Percentiles rank a stretch among this genome's conserved stretches.
phyloP scores from a whole-genome alignment of 352 stramenopile genomes.

The Lagenidium giganteum region DNA sequence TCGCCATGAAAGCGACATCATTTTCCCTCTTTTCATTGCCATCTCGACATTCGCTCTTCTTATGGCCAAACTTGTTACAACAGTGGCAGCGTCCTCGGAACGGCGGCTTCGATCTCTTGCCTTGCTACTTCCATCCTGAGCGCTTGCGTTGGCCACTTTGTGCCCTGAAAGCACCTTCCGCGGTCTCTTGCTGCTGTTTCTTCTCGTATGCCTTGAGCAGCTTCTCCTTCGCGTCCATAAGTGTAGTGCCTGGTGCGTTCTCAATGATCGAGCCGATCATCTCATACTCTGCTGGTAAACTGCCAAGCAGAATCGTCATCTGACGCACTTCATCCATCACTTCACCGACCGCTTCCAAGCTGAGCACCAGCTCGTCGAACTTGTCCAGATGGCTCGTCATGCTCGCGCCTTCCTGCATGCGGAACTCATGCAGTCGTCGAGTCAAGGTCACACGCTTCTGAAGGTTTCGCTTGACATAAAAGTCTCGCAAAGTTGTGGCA shows the following conservation, averaged over 20 bases:
- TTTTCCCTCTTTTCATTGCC: slow-evolving; percentile 2
- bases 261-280: slow-evolving; percentile 8
- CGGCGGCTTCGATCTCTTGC: not conserved
- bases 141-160: not conserved
- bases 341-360: too few relatives aligned
- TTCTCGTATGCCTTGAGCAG: slow-evolving; percentile 17
- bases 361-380: too few relatives aligned
- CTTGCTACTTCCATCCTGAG: not conserved
- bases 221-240: slow-evolving; percentile 23
- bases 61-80: slow-evolving; percentile 5
- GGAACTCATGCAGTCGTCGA: not conserved
- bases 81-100: not conserved
- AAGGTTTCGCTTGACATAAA: slow-evolving; percentile 1
- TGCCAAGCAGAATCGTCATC: not conserved
- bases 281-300: not conserved
- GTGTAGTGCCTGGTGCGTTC: slow-evolving; percentile 7
- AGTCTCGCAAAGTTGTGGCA: not conserved
- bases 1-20: slow-evolving; percentile 2
- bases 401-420: too few relatives aligned
- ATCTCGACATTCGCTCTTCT: not conserved
- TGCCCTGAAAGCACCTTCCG: slow-evolving; percentile 6
- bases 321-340: not conserved
- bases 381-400: too few relatives aligned
- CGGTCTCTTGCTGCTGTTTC: not conserved
- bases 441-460: slow-evolving; percentile 1